Base-by-base conservation (phyloP, 176 grass and related monocot species). In the Musa itinerans region DNA sequence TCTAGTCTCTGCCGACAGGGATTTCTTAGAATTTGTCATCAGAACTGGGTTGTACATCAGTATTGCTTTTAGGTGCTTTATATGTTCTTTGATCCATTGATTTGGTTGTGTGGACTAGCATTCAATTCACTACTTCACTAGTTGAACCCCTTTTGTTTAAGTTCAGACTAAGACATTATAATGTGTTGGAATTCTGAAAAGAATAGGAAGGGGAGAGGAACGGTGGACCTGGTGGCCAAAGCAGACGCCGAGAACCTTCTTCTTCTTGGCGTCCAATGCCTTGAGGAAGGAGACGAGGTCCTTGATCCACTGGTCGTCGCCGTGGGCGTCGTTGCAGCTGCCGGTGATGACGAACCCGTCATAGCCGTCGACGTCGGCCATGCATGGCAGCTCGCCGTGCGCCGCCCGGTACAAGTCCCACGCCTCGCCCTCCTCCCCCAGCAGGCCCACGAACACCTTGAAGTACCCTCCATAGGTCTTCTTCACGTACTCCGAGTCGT, bases 171-270 rank as follows among this genome's bases (percentile, higher is more conserved):
- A 43, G 34, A 6, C 34, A 43, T 43, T 43, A 4, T 6, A 43
- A 43, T 43, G 34, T 43, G 34, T 43, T 43, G 34, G 34, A 43
- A 43, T 43, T 43, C 34, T 43, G 4, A 12, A 0, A 56, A 56
- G 16, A 56, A 56, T 7, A 56, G 16, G 16, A 23, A 20, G 23
- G 16, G 2, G 10, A 67, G 21, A 49, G 13, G 14, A 14, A 69
- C 22, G 50, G 27, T 19, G 11, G 13, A 49, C 67, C 67, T 69
- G 67, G 67, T 69, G 67, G 29, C 67, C 67, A 10, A 69, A 69
- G 67, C 67, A 69, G 67, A 69, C 67, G 67, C 67, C 67, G 67
- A 69, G 67, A 16, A 69, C 43, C 67, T 69, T 69, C 67, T 69
- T 69, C 67, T 69, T 69, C 43, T 20, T 69, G 67, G 8, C 29